Evolutionary conservation across 805 yeast species (phyloP).

Genomic region (Spathaspora arborariae): DNA sequence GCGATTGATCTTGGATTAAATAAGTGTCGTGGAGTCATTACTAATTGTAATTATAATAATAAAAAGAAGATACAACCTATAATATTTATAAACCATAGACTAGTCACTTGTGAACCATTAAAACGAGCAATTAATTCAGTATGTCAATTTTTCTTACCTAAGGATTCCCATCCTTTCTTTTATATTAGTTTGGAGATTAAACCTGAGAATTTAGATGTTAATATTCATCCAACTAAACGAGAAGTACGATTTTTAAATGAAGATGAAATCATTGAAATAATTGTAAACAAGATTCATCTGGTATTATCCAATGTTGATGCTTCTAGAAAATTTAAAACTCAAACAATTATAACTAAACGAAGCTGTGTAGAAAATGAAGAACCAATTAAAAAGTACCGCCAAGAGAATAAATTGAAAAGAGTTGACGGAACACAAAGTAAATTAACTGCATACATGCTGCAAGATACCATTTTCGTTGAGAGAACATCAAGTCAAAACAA

Average conservation of each 20-base stretch:
- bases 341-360: conserved; percentile 38
- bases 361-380: conserved; percentile 10
- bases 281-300: conserved; percentile 48
- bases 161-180: conserved; percentile 70
- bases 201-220: conserved; percentile 80
- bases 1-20: conserved; percentile 46
- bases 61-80: conserved; percentile 66
- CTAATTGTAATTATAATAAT: conserved; percentile 67
- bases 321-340: conserved; percentile 66
- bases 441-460: conserved; percentile 11
- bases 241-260: conserved; percentile 86
- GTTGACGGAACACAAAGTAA: conserved; percentile 62
- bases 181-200: conserved; percentile 67
- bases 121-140: conserved; percentile 61
- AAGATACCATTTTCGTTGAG: no score
- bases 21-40: conserved; percentile 54
- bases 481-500: neutral
- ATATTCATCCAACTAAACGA: conserved; percentile 92
- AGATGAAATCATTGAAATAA: conserved; percentile 71
- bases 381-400: conserved; percentile 33
- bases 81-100: conserved; percentile 80
- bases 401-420: conserved; percentile 66
- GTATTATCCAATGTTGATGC: conserved; percentile 56
- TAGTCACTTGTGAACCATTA: conserved; percentile 80
- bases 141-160: conserved; percentile 68